Conservation (phyloP, 805 yeast species). For the Saccharomycopsis lassenensis region DNA sequence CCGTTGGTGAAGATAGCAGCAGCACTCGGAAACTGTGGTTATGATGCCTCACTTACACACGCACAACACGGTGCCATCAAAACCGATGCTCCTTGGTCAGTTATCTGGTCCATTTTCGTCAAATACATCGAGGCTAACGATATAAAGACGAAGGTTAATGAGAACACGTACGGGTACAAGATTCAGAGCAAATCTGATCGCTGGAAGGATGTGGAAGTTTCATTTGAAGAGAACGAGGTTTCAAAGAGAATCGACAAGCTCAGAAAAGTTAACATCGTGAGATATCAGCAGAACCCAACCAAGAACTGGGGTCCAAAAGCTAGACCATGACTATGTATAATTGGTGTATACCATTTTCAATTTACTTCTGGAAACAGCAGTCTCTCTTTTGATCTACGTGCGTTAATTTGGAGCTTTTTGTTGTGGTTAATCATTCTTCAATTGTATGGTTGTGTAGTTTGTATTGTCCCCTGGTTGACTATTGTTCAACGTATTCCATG, state of each 20-base stretch:
- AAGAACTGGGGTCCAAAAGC: constrained; percentile 98
- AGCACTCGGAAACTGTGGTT: constrained; percentile 80
- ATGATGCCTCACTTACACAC: constrained; percentile 76
- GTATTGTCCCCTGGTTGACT: no score
- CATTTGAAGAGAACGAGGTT: constrained; percentile 52
- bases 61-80: constrained; percentile 78
- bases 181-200: constrained; percentile 37
- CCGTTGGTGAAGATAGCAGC: constrained; percentile 60
- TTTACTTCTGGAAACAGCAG: no score
- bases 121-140: constrained; percentile 45
- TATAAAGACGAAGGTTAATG: constrained; percentile 31
- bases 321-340: no score
- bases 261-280: constrained; percentile 68
- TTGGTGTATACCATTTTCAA: no score
- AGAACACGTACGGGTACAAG: constrained; percentile 47
- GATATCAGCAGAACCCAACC: constrained; percentile 87
- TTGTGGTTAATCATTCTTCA: no score
- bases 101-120: constrained; percentile 61
- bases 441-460: no score
- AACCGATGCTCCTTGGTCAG: constrained; percentile 82
- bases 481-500: no score
- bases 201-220: constrained; percentile 28
- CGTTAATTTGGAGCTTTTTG: no score
- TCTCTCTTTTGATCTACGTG: no score
- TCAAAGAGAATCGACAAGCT: constrained; percentile 45